Base-by-base conservation (phyloP, 176 grass and related monocot species). In the Oryza glumipatula region DNA sequence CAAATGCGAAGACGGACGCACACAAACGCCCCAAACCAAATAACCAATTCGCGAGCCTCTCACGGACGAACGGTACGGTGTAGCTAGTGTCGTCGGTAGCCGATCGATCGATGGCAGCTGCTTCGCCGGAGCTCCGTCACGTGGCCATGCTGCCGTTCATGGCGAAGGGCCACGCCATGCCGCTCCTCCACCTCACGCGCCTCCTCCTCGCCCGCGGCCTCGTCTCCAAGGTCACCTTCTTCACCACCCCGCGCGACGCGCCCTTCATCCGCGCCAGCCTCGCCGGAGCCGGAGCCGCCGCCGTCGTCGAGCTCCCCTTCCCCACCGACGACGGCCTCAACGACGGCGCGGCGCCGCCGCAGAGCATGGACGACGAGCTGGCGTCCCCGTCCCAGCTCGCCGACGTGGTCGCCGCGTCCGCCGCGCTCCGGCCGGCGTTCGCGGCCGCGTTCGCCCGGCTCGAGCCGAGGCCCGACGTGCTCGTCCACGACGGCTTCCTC, bases 401-500 rank as follows among this genome's bases (percentile, higher is more conserved):
- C 14, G 48, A 83, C 51, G 64, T 94, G 16, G 3, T 75, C 33
- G 33, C 33, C 33, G 33, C 33, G 33, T 35, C 33, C 33, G 33
- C 33, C 3, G 33, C 33, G 33, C 33, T 35, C 33, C 33, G 33
- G 33, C 33, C 33, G 33, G 33, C 33, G 33, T 35, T 35, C 33
- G 33, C 33, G 33, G 33, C 33, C 3, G 33, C 33, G 33, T 4
- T 35, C 33, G 33, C 33, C 3, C 3, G 33, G 33, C 33, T 35
- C 33, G 33, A 73, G 6, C 89, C 78, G 4, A 47, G 13, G 43
- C 80, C 82, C 6, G 83, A 86, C 77, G 36, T 94, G 36, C 92
- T 94, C 52, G 74, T 90, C 46, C 49, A 81, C 47, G 93, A 95
- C 68, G 82, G 70, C 0, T 92, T 95, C 74, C 45, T 92, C 33